Conservation (phyloP, 1,284 basidiomycete species). For the Boletus albobrunnescens region DNA sequence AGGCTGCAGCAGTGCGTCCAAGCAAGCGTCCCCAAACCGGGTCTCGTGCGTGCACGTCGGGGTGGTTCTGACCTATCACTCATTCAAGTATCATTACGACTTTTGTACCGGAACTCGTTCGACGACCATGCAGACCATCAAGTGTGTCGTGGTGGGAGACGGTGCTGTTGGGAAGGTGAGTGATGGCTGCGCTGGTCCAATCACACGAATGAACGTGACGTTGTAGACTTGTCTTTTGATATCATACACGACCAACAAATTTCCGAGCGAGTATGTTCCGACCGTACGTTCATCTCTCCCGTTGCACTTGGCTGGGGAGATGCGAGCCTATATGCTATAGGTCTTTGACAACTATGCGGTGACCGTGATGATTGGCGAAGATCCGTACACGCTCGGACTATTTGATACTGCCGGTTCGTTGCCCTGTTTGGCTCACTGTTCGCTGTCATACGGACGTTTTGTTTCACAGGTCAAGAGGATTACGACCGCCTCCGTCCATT, state of each 20-base stretch:
- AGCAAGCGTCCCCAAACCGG: slow-evolving; percentile 19
- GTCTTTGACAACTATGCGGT: slow-evolving; percentile 98
- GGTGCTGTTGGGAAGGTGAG: slow-evolving; percentile 98
- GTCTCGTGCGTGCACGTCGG: slow-evolving; percentile 15
- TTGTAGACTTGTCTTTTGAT: slow-evolving; percentile 90
- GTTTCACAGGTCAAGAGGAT: slow-evolving; percentile 87
- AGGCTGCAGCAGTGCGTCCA: slow-evolving; percentile 25
- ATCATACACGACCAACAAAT: slow-evolving; percentile 95
- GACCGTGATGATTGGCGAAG: slow-evolving; percentile 99
- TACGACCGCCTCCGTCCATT: slow-evolving; percentile 98
- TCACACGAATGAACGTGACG: slow-evolving; percentile 29
- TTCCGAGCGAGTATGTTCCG: slow-evolving; percentile 97
- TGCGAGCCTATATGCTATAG: slow-evolving; percentile 44
- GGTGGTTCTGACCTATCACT: slow-evolving; percentile 17
- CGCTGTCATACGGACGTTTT: slow-evolving; percentile 26
- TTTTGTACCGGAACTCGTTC: slow-evolving; percentile 11
- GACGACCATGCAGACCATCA: slow-evolving; percentile 81
- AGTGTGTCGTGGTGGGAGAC: slow-evolving; percentile 98
- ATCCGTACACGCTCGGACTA: slow-evolving; percentile 96
- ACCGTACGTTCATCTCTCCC: slow-evolving; percentile 63
- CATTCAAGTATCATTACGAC: slow-evolving; percentile 14
- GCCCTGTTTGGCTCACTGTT: slow-evolving; percentile 55
- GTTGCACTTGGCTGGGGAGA: slow-evolving; percentile 11
- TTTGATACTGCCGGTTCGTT: slow-evolving; percentile 93
- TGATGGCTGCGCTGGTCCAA: slow-evolving; percentile 10